Evolutionary conservation across 163 green algal species (phyloP).

Genomic region (Chlorella variabilis): DNA sequence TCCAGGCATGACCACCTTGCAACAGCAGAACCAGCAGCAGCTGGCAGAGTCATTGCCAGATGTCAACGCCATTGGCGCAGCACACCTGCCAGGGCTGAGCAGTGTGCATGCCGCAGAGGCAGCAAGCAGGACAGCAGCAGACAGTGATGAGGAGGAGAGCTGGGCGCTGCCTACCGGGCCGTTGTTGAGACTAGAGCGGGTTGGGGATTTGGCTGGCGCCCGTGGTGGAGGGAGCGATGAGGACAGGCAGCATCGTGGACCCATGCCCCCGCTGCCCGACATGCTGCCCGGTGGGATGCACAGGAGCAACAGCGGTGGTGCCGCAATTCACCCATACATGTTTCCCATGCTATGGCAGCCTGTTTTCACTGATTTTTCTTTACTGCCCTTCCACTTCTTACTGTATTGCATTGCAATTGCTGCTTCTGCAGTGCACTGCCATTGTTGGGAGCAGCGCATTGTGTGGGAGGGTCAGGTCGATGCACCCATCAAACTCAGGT

Average conservation of each 20-base stretch:
- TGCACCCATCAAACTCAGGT: conserved; percentile 19
- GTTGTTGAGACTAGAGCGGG: conserved; percentile 35
- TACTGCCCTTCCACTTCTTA: too few relatives aligned
- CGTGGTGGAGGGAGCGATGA: too few relatives aligned
- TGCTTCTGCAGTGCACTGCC: conserved; percentile 8
- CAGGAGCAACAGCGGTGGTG: too few relatives aligned
- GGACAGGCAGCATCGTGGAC: neutral
- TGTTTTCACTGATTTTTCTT: too few relatives aligned
- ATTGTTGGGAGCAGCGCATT: conserved; percentile 35
- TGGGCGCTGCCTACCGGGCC: conserved; percentile 10
- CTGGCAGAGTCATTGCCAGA: too few relatives aligned
- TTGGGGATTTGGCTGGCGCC: neutral
- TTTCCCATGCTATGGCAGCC: too few relatives aligned
- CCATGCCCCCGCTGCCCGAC: neutral
- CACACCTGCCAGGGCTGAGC: neutral
- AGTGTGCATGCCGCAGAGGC: neutral
- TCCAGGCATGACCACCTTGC: neutral
- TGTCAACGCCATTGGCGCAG: neutral
- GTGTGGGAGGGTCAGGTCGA: conserved; percentile 1
- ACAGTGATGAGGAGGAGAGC: conserved; percentile 33
- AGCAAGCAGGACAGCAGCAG: neutral
- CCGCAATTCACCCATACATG: too few relatives aligned
- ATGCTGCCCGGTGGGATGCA: conserved; percentile 16
- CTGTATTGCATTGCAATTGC: too few relatives aligned
- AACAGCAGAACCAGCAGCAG: conserved; percentile 3